These are phyloP conservation scores for Calycina herbarum DNA, from an alignment of 2,329 filamentous ascomycete genomes.

Conservation along the genomic window DNA sequence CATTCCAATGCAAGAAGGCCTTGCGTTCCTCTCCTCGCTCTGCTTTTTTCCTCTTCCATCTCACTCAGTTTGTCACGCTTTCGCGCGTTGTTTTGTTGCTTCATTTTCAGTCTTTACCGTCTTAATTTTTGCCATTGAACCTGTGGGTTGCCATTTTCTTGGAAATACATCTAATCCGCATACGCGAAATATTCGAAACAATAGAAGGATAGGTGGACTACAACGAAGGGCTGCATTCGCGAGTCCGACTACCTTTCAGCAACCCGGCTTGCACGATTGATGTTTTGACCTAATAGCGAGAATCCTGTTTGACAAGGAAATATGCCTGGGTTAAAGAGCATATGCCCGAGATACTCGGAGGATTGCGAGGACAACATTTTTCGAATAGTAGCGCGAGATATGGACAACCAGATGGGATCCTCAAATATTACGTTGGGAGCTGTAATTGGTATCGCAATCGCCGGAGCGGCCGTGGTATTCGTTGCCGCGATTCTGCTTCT, in stretches of 20 bases:
- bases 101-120: not conserved
- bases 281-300: not conserved
- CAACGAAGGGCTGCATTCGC: not conserved
- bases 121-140: not conserved
- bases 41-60: not conserved
- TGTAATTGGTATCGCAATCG: conserved; percentile 27
- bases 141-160: not conserved
- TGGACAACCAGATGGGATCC: not conserved
- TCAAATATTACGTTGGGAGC: conserved; percentile 15
- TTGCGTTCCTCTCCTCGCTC: not conserved
- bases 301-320: not conserved
- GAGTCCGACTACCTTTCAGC: not conserved
- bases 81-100: not conserved
- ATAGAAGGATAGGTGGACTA: not conserved
- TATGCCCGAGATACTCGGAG: not conserved
- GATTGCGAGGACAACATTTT: not conserved
- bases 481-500: conserved; percentile 9
- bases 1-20: conserved; percentile 10
- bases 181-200: not conserved
- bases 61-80: not conserved
- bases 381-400: not conserved
- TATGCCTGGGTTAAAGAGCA: not conserved
- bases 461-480: conserved; percentile 20
- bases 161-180: not conserved
- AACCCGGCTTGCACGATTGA: not conserved